Percentiles rank a stretch among this genome's conserved stretches.
phyloP scores from a whole-genome alignment of 768 basidiomycete genomes.

The Naganishia vaughanmartiniae region DNA sequence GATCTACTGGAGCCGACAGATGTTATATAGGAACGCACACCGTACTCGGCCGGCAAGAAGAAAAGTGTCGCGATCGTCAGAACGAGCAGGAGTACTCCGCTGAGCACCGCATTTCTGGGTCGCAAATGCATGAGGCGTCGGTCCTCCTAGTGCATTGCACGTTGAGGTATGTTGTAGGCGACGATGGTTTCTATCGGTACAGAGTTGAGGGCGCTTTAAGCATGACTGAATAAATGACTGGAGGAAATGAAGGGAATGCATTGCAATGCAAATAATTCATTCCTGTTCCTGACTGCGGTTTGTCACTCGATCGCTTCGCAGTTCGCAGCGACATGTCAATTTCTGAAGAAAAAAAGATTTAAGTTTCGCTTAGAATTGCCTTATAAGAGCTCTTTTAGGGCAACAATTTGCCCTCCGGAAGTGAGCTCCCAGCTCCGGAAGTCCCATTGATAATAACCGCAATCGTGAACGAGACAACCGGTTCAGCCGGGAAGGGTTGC shows the following conservation, averaged over 20 bases:
- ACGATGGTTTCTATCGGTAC: not conserved
- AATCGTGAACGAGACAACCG: not conserved
- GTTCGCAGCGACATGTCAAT: too few relatives aligned
- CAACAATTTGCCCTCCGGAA: too few relatives aligned
- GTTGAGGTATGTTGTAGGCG: not conserved
- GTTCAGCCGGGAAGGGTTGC: not conserved
- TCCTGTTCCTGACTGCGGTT: too few relatives aligned
- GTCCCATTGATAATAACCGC: not conserved
- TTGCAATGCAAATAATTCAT: too few relatives aligned
- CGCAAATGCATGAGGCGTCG: not conserved
- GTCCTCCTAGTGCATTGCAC: not conserved
- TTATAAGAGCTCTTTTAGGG: too few relatives aligned
- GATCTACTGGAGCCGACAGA: not conserved
- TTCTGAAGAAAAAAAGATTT: too few relatives aligned
- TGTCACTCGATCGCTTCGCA: too few relatives aligned
- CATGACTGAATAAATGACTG: too few relatives aligned
- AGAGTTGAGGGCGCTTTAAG: not conserved
- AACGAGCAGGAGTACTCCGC: not conserved
- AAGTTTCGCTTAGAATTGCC: too few relatives aligned
- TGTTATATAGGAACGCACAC: not conserved
- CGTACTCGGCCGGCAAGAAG: conserved; percentile 1
- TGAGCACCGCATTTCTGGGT: not conserved
- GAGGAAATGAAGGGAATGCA: too few relatives aligned
- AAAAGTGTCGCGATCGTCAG: not conserved
- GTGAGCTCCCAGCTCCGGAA: too few relatives aligned